Evolutionary conservation across 1,284 basidiomycete genomes (phyloP).

Genomic region (Anthracocystis panici-leucophaei): DNA sequence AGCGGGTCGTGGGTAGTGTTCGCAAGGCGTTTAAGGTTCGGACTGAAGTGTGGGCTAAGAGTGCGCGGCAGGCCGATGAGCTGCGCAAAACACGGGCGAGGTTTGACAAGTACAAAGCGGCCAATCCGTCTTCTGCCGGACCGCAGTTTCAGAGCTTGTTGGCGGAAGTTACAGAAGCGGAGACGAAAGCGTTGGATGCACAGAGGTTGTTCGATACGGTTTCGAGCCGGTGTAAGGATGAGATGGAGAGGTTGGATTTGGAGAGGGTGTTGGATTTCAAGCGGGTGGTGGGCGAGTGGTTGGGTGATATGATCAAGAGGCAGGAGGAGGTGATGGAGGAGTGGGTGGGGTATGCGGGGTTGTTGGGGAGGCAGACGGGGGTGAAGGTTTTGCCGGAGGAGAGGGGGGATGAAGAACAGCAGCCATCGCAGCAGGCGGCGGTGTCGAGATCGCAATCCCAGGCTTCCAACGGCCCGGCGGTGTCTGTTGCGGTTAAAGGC

Average conservation of each 20-base stretch:
- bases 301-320: slow-evolving; percentile 83
- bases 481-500: background rate
- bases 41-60: slow-evolving; percentile 77
- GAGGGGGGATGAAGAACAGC: background rate
- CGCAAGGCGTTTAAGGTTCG: slow-evolving; percentile 87
- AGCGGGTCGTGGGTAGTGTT: slow-evolving; percentile 88
- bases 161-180: slow-evolving; percentile 50
- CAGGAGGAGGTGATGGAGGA: slow-evolving; percentile 79
- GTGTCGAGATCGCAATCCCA: slow-evolving; percentile 9
- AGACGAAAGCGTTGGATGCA: slow-evolving; percentile 44
- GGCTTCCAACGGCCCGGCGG: background rate
- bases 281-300: slow-evolving; percentile 78
- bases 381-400: slow-evolving; percentile 25
- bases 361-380: slow-evolving; percentile 59
- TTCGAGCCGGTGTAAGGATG: slow-evolving; percentile 86
- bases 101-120: slow-evolving; percentile 87
- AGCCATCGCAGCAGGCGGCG: background rate
- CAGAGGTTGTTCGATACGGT: slow-evolving; percentile 89
- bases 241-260: slow-evolving; percentile 92
- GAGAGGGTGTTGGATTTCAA: slow-evolving; percentile 93
- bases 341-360: slow-evolving; percentile 54
- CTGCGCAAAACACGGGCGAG: slow-evolving; percentile 78
- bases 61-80: slow-evolving; percentile 76
- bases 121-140: slow-evolving; percentile 23
- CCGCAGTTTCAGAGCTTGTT: slow-evolving; percentile 52